Evolutionary conservation across 2,329 filamentous ascomycete species (phyloP).

Genomic region (Venturia aucupariae): DNA sequence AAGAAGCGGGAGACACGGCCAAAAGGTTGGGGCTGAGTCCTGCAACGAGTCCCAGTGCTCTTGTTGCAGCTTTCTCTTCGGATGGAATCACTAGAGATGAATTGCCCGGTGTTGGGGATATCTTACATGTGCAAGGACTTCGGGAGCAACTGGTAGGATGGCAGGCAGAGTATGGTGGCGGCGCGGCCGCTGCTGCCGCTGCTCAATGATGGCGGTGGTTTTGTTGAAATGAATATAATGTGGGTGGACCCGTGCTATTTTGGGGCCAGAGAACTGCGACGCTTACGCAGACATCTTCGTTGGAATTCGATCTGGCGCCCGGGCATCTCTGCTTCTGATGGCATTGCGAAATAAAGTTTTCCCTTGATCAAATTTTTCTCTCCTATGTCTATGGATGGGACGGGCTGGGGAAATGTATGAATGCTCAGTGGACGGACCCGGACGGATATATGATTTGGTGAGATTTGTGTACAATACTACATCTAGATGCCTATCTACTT

Average conservation of each 20-base stretch:
- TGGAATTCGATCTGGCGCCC: neutral
- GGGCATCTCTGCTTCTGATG: neutral
- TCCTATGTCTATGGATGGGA: neutral
- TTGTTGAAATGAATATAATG: neutral
- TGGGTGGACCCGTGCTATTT: neutral
- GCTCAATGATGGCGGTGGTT: slow-evolving; percentile 28
- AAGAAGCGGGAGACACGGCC: slow-evolving; percentile 10
- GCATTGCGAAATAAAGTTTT: neutral
- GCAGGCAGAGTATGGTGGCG: slow-evolving; percentile 60
- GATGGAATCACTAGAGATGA: slow-evolving; percentile 35
- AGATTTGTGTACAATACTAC: neutral
- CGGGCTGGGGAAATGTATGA: neutral
- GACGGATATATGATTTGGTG: neutral
- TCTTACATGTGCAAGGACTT: slow-evolving; percentile 55
- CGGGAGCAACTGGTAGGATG: slow-evolving; percentile 57
- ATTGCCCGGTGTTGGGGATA: slow-evolving; percentile 64
- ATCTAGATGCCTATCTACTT: no score
- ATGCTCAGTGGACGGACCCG: neutral
- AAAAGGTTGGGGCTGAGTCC: slow-evolving; percentile 20
- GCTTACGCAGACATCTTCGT: neutral
- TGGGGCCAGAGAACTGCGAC: neutral
- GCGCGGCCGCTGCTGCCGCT: neutral
- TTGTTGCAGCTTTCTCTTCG: slow-evolving; percentile 54
- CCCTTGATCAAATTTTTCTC: no score
- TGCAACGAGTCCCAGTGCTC: slow-evolving; percentile 39